Evolutionary conservation across 495 filamentous ascomycete genomes (phyloP).

Genomic region (Mytilinidion resinicola): DNA sequence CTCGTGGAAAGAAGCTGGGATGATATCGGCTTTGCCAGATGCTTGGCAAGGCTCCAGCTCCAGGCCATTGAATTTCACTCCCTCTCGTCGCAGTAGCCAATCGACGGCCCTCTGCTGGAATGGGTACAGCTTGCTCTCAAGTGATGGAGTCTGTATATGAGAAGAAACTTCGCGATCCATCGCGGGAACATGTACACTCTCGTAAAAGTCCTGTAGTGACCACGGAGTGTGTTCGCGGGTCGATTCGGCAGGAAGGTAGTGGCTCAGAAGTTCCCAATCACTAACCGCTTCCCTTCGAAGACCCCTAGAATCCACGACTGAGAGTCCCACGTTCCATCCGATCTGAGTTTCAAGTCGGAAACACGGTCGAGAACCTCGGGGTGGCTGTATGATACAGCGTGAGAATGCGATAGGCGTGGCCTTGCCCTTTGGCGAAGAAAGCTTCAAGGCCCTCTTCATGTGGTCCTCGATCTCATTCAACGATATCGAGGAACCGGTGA

Average conservation of each 20-base stretch:
- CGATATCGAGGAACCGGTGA: constrained; percentile 1
- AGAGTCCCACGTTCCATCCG: constrained; percentile 10
- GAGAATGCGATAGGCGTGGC: constrained; percentile 3
- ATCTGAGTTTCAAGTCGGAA: constrained; percentile 11
- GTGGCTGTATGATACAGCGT: constrained; percentile 5
- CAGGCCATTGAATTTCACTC: constrained; percentile 34
- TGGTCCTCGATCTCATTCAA: constrained; percentile 2
- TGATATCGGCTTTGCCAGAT: neutral
- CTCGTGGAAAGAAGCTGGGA: constrained; percentile 18
- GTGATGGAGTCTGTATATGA: constrained; percentile 38
- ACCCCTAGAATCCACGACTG: constrained; percentile 12
- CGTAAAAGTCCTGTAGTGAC: constrained; percentile 54
- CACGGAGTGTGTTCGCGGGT: constrained; percentile 14
- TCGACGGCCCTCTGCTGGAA: constrained; percentile 67
- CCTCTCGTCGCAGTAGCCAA: constrained; percentile 62
- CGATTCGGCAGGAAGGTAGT: constrained; percentile 9
- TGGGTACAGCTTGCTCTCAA: constrained; percentile 55
- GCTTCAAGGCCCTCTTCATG: neutral
- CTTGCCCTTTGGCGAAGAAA: neutral
- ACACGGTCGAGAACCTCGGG: neutral
- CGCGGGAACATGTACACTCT: constrained; percentile 54
- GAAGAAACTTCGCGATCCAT: constrained; percentile 37
- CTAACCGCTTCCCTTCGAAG: neutral
- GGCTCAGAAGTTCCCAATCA: constrained; percentile 16
- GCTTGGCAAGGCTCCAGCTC: neutral